Conservation (phyloP, 2,329 filamentous ascomycete genomes). For the Cladosporium cucumerinum region DNA sequence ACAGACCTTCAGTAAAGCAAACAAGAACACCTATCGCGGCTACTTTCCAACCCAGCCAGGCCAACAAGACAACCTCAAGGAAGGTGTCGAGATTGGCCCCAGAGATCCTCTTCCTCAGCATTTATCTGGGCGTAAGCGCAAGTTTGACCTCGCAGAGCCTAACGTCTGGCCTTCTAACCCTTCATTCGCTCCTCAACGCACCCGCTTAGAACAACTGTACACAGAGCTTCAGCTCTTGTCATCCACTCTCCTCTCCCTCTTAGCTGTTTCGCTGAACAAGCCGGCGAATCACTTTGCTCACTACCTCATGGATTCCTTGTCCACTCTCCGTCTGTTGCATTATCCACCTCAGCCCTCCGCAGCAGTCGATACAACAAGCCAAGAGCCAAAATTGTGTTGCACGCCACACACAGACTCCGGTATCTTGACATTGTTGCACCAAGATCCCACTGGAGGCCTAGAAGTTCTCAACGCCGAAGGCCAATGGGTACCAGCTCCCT, state of each 20-base stretch:
- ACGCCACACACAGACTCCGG: slow-evolving; percentile 45
- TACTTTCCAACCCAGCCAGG: slow-evolving; percentile 46
- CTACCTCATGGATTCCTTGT: slow-evolving; percentile 42
- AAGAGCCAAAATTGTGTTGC: slow-evolving; percentile 33
- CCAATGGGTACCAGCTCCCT: slow-evolving; percentile 43
- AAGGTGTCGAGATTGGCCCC: slow-evolving; percentile 47
- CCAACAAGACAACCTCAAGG: slow-evolving; percentile 44
- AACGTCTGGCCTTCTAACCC: slow-evolving; percentile 40
- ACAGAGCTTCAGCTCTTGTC: slow-evolving; percentile 41
- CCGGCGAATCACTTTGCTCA: slow-evolving; percentile 39
- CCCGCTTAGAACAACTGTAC: slow-evolving; percentile 38
- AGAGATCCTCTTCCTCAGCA: slow-evolving; percentile 19
- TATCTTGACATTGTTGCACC: slow-evolving; percentile 48
- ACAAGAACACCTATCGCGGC: slow-evolving; percentile 46
- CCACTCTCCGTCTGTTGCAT: slow-evolving; percentile 45
- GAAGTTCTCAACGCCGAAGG: slow-evolving; percentile 45
- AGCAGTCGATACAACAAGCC: slow-evolving; percentile 15
- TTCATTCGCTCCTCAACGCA: slow-evolving; percentile 22
- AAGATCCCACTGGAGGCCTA: slow-evolving; percentile 47
- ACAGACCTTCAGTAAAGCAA: slow-evolving; percentile 39
- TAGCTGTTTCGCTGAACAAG: slow-evolving; percentile 41
- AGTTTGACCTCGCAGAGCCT: slow-evolving; percentile 40
- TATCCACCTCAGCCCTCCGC: slow-evolving; percentile 37
- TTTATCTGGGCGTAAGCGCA: slow-evolving; percentile 18
- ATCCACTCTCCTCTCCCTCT: slow-evolving; percentile 38